Evolutionary conservation across 2,329 filamentous ascomycete genomes (phyloP).

Genomic region (Zymoseptoria ardabiliae): DNA sequence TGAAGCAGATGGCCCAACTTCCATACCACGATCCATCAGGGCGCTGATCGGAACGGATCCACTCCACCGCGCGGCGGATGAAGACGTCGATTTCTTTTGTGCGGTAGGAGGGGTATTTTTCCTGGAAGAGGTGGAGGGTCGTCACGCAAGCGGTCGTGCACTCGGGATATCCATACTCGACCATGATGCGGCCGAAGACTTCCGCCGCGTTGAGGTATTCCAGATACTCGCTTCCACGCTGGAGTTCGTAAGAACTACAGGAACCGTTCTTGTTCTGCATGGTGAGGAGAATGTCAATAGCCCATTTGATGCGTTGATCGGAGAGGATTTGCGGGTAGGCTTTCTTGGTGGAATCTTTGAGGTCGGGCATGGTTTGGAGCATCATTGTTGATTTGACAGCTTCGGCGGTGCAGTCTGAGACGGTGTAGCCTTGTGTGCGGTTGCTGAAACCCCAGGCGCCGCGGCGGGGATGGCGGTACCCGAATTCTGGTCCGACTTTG

Average conservation of each 20-base stretch:
- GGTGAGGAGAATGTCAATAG: constrained; percentile 80
- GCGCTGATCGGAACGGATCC: constrained; percentile 73
- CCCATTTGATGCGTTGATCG: constrained; percentile 72
- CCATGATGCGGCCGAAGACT: constrained; percentile 95
- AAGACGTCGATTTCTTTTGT: constrained; percentile 65
- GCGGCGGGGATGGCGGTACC: constrained; percentile 81
- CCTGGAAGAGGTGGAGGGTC: constrained; percentile 72
- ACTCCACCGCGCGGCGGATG: constrained; percentile 65
- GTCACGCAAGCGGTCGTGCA: constrained; percentile 95
- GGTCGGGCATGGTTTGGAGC: constrained; percentile 66
- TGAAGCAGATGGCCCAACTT: constrained; percentile 96
- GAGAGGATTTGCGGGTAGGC: constrained; percentile 65
- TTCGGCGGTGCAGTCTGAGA: constrained; percentile 91
- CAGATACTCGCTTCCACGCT: constrained; percentile 66
- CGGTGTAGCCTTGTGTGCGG: constrained; percentile 84
- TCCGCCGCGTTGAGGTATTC: constrained; percentile 92
- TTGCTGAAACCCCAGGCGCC: constrained; percentile 97
- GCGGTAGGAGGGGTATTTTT: constrained; percentile 76
- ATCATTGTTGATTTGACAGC: constrained; percentile 79
- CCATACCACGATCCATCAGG: constrained; percentile 94
- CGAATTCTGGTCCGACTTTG: constrained; percentile 21
- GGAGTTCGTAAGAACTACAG: constrained; percentile 82
- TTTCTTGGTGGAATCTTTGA: constrained; percentile 12
- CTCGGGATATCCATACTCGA: constrained; percentile 96
- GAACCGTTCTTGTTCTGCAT: constrained; percentile 86